Evolutionary conservation across 73 alveolate species (phyloP).

Genomic region (Blepharisma stoltei): DNA sequence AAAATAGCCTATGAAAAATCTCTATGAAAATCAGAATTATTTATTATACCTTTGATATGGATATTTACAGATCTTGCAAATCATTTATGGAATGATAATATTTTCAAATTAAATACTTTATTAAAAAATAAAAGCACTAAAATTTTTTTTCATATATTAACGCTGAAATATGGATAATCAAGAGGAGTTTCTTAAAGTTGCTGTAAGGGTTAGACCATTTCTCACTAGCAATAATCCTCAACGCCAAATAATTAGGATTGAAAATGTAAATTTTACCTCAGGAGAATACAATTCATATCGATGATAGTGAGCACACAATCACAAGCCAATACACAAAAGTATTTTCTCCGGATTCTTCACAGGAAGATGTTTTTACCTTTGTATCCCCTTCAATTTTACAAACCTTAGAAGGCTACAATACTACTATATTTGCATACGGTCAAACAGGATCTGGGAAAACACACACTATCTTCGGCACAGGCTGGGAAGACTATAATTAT

Average conservation of each 20-base stretch:
- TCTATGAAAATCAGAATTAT: too few relatives aligned
- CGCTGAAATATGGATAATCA: background rate
- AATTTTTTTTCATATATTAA: too few relatives aligned
- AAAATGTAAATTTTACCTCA: background rate
- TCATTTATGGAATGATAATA: too few relatives aligned
- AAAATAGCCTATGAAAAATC: too few relatives aligned
- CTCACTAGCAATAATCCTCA: background rate
- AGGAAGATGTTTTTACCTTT: background rate
- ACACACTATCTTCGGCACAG: constrained; percentile 76
- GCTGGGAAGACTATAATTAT: constrained; percentile 4
- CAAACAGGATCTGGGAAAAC: constrained; percentile 90
- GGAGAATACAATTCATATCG: background rate
- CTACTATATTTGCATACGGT: constrained; percentile 76
- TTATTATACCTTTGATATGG: too few relatives aligned
- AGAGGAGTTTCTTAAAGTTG: constrained; percentile 4
- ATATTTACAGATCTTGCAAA: too few relatives aligned
- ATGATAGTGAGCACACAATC: background rate
- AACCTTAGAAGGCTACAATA: constrained; percentile 55
- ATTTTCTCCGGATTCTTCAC: background rate
- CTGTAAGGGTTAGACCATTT: background rate
- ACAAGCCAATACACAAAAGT: constrained; percentile 7
- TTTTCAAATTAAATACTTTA: too few relatives aligned
- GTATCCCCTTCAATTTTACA: background rate
- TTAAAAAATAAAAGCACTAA: too few relatives aligned
- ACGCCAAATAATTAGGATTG: background rate